Base-by-base conservation (phyloP, 345 rosid species). In the Passiflora organensis region DNA sequence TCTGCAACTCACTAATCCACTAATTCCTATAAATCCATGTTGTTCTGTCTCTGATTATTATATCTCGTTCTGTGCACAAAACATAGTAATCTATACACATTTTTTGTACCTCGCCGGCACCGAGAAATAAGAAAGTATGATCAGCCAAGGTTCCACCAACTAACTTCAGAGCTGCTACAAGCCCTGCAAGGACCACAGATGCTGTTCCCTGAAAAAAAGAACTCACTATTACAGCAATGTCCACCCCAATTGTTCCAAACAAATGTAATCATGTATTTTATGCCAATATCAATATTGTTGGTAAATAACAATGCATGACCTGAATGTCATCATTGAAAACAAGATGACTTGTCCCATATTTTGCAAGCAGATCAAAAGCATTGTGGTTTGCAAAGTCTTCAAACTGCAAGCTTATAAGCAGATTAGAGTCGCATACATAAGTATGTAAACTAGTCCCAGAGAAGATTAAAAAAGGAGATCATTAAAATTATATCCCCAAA, bases 331-430 rank as follows among this genome's bases (percentile, higher is more conserved):
- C 99, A 18, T 93, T 93, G 77, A 93, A 86, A 56, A 93, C 99
- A 70, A 93, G 95, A 74, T 93, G 99, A 19, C 91, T 93, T 48
- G 99, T 60, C 41, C 89, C 83, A 66, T 93, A 89, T 73, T 86
- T 84, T 48, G 82, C 94, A 19, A 93, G 81, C 60, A 93, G 75
- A 55, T 88, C 89, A 47, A 93, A 93, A 50, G 99, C 99, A 71
- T 89, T 89, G 74, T 93, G 99, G 76, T 93, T 93, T 21, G 99
- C 99, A 21, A 93, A 93, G 76, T 93, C 96, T 72, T 93, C 99
- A 67, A 84, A 93, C 95, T 91, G 86, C 74, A 78, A 15, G 6
- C 47, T 48, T 38, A 16, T 6, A 32, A 38, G 21, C 32, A 41
- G 43, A 39, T 10, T 10, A 4, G 12, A 4, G 43, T 1, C 5